Base-by-base conservation (phyloP, 2,329 filamentous ascomycete genomes). In the Colletotrichum liaoningense region DNA sequence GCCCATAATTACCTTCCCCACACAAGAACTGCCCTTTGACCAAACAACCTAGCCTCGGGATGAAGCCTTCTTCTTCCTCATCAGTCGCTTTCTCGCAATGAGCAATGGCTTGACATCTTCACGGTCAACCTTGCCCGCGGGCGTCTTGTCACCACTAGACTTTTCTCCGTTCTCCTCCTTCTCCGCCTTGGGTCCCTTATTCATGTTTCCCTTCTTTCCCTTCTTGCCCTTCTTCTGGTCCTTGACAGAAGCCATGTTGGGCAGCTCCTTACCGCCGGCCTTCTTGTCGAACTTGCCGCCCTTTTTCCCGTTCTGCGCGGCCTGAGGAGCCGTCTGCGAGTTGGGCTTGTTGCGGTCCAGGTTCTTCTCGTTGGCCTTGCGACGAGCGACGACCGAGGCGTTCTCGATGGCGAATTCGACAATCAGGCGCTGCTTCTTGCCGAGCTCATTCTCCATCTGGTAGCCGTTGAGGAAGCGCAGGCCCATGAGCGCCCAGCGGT, bases 381-480 rank as follows among this genome's bases (percentile, higher is more conserved):
- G 89, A 75, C 97, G 89, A 77, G 92, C 90, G n/a, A 99, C 93
- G 1, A 99, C 97, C 79, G 98, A 95, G 1, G 95, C 95, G 79
- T 99, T 99, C 84, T 99, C 97, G 81, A 99, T 98, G 24, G 97
- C 95, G 81, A 99, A 99, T 82, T 99, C 97, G 49, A 96, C 96
- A 79, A 99, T 95, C 64, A 99, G 85, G 14, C 97, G 89, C 83
- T 97, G 95, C 81, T 95, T 96, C 84, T 93, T 94, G 76, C 97
- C 95, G 66, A 89, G 84, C 28, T 86, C 84, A 75, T 88, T 90
- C 78, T 88, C 86, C 22, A 91, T 77, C 38, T 89, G 85, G 72
- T 90, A 92, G 1, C 96, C 95, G 81, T 99, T 99, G 70, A 99
- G 88, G 92, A 95, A 98, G 59, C 97, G 89, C 75, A 99, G 86